These are phyloP conservation scores for Penicillium hesseltinei DNA, from an alignment of 2,329 filamentous ascomycete species.

Conservation along the genomic window DNA sequence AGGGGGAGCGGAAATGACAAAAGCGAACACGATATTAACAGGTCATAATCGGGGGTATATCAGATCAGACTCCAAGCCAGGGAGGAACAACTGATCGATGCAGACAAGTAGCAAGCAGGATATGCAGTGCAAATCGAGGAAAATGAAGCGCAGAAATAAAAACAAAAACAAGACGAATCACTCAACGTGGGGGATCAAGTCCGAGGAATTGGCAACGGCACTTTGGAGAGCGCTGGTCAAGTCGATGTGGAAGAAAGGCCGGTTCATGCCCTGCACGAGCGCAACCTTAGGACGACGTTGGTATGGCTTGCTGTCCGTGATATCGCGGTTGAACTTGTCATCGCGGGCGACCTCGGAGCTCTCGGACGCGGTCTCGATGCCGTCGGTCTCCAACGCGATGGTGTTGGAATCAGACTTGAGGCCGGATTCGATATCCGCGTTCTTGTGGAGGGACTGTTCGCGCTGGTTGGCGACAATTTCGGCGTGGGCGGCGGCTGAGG, in stretches of 20 bases:
- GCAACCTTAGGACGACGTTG: constrained; percentile 48
- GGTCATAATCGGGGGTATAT: constrained; percentile 23
- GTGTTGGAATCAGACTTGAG: constrained; percentile 31
- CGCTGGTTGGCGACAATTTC: constrained; percentile 63
- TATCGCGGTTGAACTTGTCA: constrained; percentile 46
- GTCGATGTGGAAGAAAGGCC: constrained; percentile 92
- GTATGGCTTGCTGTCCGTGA: constrained; percentile 51
- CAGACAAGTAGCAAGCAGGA: constrained; percentile 5
- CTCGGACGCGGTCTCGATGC: constrained; percentile 29
- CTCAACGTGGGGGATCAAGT: constrained; percentile 14
- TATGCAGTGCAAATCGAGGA: neutral
- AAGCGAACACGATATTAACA: constrained; percentile 18
- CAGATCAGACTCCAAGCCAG: constrained; percentile 23
- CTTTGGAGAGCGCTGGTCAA: constrained; percentile 84
- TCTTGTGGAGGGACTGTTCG: constrained; percentile 24
- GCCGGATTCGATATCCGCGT: constrained; percentile 35
- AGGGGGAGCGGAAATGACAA: neutral
- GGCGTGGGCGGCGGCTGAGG: constrained; percentile 67
- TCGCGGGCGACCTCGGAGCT: constrained; percentile 31
- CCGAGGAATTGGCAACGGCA: constrained; percentile 74
- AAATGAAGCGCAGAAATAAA: neutral
- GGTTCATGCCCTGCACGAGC: constrained; percentile 79
- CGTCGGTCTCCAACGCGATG: constrained; percentile 32
- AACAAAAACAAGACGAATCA: neutral
- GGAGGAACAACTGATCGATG: constrained; percentile 19